Base-by-base conservation (phyloP, 1,139 yeast genomes). In the Taiozyma onychis region DNA sequence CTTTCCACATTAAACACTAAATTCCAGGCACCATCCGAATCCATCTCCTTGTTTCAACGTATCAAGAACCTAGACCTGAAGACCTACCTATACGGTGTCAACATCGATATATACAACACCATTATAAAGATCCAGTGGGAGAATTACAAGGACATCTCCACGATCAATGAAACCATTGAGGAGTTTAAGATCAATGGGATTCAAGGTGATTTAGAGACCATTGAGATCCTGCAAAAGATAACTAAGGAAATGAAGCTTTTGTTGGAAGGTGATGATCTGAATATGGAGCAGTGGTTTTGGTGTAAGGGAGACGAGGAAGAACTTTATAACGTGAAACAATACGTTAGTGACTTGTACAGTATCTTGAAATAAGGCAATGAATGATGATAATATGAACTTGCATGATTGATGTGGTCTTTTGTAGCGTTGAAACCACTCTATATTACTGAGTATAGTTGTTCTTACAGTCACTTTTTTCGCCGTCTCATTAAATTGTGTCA, bases 171-270 rank as follows among this genome's bases (percentile, higher is more conserved):
- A 3, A 54, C 72, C 18, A 57, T 73, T 18, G 63, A 67, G 9
- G 79, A 75, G 50, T 67, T 75, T 66, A 66, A 66, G 18, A 68
- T 69, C 48, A 75, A 75, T 52, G 78, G 75, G 13, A 66, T 75
- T n/a, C 63, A 62, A 28, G 70, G 72, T 4, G 66, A 71, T 52
- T 51, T 64, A 1, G 67, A 63, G 10, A 75, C 78, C 4, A 57
- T 64, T 10, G 60, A 59, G 34, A 56, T 69, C 7, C 53, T 74
- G 32, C 56, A 60, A 16, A 45, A 51, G 14, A 51, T 60, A 4
- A 44, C 54, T 0, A 45, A 44, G 6, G 57, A 57, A 18, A 51
- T 52, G 35, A 51, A 53, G 14, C 39, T 44, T 4, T 48, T 57
- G 45, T 16, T 51, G 1, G 44, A 50, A 16, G 59, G 60, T 16